Evolutionary conservation across 2,329 filamentous ascomycete species (phyloP).

Genomic region (Pezicula rhizophila): DNA sequence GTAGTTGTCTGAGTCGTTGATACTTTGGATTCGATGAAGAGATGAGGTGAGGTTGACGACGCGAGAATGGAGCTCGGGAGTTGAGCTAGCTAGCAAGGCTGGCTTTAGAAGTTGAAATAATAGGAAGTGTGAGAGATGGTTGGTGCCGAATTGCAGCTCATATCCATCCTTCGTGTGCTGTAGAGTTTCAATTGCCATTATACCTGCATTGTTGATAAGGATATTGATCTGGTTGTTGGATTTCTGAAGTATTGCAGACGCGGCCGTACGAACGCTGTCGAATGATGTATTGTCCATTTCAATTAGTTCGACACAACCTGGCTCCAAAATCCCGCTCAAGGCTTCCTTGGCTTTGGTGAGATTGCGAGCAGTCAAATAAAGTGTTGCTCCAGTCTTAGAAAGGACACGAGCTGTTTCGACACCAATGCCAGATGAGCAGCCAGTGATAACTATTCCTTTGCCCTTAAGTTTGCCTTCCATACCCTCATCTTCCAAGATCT

Average conservation of each 20-base stretch:
- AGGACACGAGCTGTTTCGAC: slow-evolving; percentile 32
- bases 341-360: slow-evolving; percentile 25
- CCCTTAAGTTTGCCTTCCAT: slow-evolving; percentile 7
- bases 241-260: slow-evolving; percentile 20
- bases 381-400: slow-evolving; percentile 26
- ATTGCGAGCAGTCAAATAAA: slow-evolving; percentile 30
- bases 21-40: slow-evolving; percentile 34
- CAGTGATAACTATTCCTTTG: slow-evolving; percentile 32
- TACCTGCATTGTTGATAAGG: slow-evolving; percentile 21
- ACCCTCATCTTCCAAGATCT: too few relatives aligned
- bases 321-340: slow-evolving; percentile 34
- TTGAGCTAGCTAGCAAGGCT: slow-evolving; percentile 33
- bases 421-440: slow-evolving; percentile 31
- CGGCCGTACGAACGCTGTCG: slow-evolving; percentile 25
- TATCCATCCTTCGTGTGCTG: slow-evolving; percentile 37
- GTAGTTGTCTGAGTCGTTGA: slow-evolving; percentile 32
- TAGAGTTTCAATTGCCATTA: slow-evolving; percentile 19
- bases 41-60: slow-evolving; percentile 40
- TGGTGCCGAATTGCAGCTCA: slow-evolving; percentile 45
- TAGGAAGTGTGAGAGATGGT: slow-evolving; percentile 48
- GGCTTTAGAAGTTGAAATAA: slow-evolving; percentile 44
- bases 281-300: slow-evolving; percentile 29
- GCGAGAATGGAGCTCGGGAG: slow-evolving; percentile 35
- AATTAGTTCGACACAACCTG: slow-evolving; percentile 24
- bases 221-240: slow-evolving; percentile 26